Conservation (phyloP, 495 filamentous ascomycete species). For the Penicillium odoratum region DNA sequence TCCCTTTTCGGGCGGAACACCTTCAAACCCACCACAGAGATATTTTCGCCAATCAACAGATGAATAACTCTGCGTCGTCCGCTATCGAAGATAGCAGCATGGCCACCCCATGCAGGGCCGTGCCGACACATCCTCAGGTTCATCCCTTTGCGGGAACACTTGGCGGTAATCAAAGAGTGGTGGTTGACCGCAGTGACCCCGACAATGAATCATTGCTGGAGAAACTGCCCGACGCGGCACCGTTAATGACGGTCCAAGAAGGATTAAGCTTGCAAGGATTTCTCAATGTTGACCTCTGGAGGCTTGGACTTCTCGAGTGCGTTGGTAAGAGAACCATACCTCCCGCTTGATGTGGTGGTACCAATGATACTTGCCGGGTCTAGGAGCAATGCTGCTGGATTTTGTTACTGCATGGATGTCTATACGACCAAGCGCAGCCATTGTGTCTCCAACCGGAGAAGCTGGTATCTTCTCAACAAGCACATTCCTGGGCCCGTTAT, state of each 20-base stretch:
- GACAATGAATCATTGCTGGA: slow-evolving; percentile 23
- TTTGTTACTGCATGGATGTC: slow-evolving; percentile 2
- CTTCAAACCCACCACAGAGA: no score
- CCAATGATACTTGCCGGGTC: neutral
- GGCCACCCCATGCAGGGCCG: no score
- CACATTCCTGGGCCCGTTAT: slow-evolving; percentile 9
- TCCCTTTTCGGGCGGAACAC: no score
- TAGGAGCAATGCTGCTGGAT: neutral
- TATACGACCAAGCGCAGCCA: neutral
- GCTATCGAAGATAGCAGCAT: no score
- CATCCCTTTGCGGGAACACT: slow-evolving; percentile 42
- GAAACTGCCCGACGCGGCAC: slow-evolving; percentile 35
- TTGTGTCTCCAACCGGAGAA: neutral
- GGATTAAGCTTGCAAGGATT: slow-evolving; percentile 30
- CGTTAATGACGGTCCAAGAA: slow-evolving; percentile 27
- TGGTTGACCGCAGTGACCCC: slow-evolving; percentile 26
- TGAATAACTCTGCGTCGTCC: no score
- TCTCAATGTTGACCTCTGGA: slow-evolving; percentile 31
- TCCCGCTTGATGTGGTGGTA: neutral
- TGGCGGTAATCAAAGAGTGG: slow-evolving; percentile 41
- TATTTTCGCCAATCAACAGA: no score
- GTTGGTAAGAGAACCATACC: slow-evolving; percentile 11
- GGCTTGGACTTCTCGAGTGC: slow-evolving; percentile 30
- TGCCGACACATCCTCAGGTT: neutral
- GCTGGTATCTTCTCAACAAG: neutral